A percentile compares a stretch with the other conserved stretches of the same genome.
These are phyloP conservation scores for Clathrus columnatus DNA, from an alignment of 768 basidiomycete species.

Conservation along the genomic window DNA sequence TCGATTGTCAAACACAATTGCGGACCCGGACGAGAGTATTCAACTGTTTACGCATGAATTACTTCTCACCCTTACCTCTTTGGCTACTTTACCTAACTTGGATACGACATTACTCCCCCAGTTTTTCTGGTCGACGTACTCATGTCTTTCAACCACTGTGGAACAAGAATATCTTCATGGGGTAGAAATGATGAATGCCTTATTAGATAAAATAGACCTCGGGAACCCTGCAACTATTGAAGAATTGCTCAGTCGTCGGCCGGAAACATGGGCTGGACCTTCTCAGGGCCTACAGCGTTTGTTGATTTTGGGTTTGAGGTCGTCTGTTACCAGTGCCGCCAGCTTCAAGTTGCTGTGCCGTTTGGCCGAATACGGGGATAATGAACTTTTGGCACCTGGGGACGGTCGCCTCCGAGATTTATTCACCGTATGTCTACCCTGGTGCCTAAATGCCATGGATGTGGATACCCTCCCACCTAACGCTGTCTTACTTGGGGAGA, in stretches of 20 bases:
- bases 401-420: constrained; percentile 70
- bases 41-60: constrained; percentile 81
- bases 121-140: constrained; percentile 79
- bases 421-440: constrained; percentile 76
- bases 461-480: constrained; percentile 52
- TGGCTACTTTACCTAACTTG: constrained; percentile 48
- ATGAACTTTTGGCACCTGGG: constrained; percentile 60
- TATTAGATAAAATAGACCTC: constrained; percentile 64
- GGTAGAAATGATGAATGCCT: constrained; percentile 50
- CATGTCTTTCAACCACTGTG: constrained; percentile 74
- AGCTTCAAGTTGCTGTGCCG: constrained; percentile 63
- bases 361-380: constrained; percentile 51
- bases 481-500: constrained; percentile 34
- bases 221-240: constrained; percentile 60
- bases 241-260: constrained; percentile 58
- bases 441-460: constrained; percentile 77
- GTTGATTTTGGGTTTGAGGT: constrained; percentile 71
- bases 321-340: constrained; percentile 54
- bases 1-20: constrained; percentile 75
- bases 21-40: constrained; percentile 65
- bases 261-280: constrained; percentile 59
- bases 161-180: constrained; percentile 71
- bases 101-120: constrained; percentile 63
- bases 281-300: constrained; percentile 56
- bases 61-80: constrained; percentile 60